Evolutionary conservation across 2,329 filamentous ascomycete species (phyloP), one percentile per base, ranked within the genome.

Genomic region (Phaeosphaeriaceae sp.): DNA sequence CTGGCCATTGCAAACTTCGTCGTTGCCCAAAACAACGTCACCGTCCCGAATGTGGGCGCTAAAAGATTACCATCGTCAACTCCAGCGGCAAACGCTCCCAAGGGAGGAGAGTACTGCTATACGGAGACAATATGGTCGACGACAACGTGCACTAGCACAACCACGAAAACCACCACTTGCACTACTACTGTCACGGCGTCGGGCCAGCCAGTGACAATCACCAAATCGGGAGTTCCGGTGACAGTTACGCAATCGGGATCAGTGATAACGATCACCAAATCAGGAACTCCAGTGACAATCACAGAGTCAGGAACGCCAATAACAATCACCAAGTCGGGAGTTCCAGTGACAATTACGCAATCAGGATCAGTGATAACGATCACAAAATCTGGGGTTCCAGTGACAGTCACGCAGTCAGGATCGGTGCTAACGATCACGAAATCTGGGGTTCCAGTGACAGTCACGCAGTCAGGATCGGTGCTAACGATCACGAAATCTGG

Each of bases 1-100:
- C 50, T 76, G 59, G 72, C 64, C 36, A 52, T 73, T 51, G 61
- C 60, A 47, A 60, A 64, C 44, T 53, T 66, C 40, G 68, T 61
- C 22, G 42, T 58, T 40, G 71, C 69, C 25, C 62, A 66, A 25
- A 59, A 68, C 52, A 70, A 66, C 36, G 31, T 57, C 33, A 66
- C 66, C 25, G 47, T 61, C 17, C 51, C 57, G 17, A 54, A 49
- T 40, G 19, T 58, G n/a, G 24, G 24, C 20, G 27, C 51, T 22
- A 48, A 31, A 15, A 42, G 19, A 15, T 54, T 47, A 33, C 51
- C 33, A 10, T 24, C 53, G 13, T 25, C 53, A 55, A 51, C 57
- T 5, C 27, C 53, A n/a, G 41, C n/a, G 3, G 20, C 48, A 17
- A 15, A 46, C 15, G 19, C 61, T 3, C 11, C 48, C 3, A 17